Conservation (phyloP, 2,329 filamentous ascomycete species). For the Falciphora oryzae region DNA sequence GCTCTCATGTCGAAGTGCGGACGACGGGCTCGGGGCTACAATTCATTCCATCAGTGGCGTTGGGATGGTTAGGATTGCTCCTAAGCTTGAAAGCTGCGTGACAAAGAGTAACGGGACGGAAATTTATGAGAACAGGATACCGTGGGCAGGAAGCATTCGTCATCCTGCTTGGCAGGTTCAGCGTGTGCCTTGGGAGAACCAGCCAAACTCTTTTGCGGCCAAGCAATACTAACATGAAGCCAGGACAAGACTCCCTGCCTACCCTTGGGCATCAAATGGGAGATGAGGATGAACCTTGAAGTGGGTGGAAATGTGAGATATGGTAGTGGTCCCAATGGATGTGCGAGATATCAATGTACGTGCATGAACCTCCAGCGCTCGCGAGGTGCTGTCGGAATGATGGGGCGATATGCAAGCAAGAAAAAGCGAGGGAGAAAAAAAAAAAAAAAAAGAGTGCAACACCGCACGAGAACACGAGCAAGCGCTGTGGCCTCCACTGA, state of each 20-base stretch:
- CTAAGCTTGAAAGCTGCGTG: background rate
- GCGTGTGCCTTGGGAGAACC: background rate
- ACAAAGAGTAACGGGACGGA: background rate
- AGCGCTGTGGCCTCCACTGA: background rate
- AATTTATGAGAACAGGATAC: background rate
- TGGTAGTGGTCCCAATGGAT: too few relatives aligned
- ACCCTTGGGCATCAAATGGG: background rate
- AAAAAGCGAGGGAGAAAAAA: background rate
- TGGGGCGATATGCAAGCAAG: background rate
- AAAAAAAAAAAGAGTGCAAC: too few relatives aligned
- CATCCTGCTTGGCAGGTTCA: background rate
- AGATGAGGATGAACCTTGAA: background rate
- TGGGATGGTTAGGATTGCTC: background rate
- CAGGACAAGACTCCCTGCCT: background rate
- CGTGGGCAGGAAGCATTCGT: background rate
- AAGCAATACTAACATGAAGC: background rate
- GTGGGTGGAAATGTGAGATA: too few relatives aligned
- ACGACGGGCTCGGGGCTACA: background rate
- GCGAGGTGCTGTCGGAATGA: too few relatives aligned
- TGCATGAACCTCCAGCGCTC: too few relatives aligned
- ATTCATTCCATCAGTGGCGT: background rate
- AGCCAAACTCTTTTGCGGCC: background rate
- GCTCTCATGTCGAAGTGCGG: too few relatives aligned
- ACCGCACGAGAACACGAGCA: background rate
- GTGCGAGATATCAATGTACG: too few relatives aligned